Evolutionary conservation across 345 rosid genomes (phyloP).

Genomic region (Xanthoceras sorbifolium): DNA sequence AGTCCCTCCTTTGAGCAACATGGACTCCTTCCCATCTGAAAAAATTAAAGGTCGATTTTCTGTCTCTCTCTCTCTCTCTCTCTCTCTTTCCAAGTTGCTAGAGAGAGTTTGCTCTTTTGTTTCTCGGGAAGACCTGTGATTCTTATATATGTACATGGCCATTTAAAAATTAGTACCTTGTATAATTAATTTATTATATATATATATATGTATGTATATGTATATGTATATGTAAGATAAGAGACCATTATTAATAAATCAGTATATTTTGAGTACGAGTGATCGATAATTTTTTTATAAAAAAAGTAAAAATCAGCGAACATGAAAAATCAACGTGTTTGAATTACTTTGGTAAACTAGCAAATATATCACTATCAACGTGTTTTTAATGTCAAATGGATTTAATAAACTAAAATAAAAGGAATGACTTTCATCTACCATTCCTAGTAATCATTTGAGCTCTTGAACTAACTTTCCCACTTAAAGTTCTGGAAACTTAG

Average conservation of each 20-base stretch:
- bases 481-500: slow-evolving; percentile 12
- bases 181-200: neutral
- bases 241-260: neutral
- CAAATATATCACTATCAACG: too few species aligned
- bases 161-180: neutral
- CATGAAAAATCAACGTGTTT: neutral
- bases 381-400: neutral
- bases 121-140: neutral
- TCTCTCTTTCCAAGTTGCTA: too few species aligned
- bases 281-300: too few species aligned
- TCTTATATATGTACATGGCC: neutral
- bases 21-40: slow-evolving; percentile 38
- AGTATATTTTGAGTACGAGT: too few species aligned
- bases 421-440: slow-evolving; percentile 5
- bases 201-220: too few species aligned
- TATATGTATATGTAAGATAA: too few species aligned
- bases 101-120: neutral
- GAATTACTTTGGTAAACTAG: too few species aligned
- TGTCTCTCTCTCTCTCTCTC: neutral
- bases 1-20: slow-evolving; percentile 38
- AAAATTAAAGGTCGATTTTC: neutral
- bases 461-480: slow-evolving; percentile 12
- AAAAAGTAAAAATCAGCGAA: too few species aligned
- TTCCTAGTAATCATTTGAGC: neutral
- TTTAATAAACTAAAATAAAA: too few species aligned